phyloP scores from a whole-genome alignment of 345 rosid species.

The Iberis pinnata region DNA sequence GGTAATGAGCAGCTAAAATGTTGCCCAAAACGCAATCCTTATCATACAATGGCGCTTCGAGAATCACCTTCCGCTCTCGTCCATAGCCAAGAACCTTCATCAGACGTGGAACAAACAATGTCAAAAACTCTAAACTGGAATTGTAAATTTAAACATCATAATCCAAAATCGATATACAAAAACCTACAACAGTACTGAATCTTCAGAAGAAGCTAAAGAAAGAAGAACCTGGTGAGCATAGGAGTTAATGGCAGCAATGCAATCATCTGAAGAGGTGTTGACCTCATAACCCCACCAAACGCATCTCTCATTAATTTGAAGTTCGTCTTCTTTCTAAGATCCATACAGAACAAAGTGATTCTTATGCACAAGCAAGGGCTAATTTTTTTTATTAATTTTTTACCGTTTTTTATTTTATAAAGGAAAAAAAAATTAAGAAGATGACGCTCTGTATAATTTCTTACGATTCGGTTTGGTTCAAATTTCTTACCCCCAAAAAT shows the following conservation, averaged over 20 bases:
- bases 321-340: constrained; percentile 16
- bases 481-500: too few relatives aligned
- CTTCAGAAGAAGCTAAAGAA: too few relatives aligned
- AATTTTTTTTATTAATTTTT: too few relatives aligned
- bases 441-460: too few relatives aligned
- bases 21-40: constrained; percentile 65
- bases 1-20: constrained; percentile 65
- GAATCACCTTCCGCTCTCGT: constrained; percentile 48
- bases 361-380: neutral
- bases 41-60: constrained; percentile 53
- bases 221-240: constrained; percentile 54
- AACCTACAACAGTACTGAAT: neutral
- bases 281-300: constrained; percentile 70
- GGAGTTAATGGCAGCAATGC: constrained; percentile 58
- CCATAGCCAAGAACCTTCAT: constrained; percentile 67
- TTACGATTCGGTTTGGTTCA: too few relatives aligned
- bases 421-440: too few relatives aligned
- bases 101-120: neutral
- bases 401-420: too few relatives aligned
- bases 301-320: constrained; percentile 21
- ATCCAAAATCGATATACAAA: too few relatives aligned
- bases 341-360: constrained; percentile 1
- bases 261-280: constrained; percentile 50
- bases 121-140: neutral
- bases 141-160: too few relatives aligned